Conservation (phyloP, 1,284 basidiomycete genomes). For the Wallemia hederae region DNA sequence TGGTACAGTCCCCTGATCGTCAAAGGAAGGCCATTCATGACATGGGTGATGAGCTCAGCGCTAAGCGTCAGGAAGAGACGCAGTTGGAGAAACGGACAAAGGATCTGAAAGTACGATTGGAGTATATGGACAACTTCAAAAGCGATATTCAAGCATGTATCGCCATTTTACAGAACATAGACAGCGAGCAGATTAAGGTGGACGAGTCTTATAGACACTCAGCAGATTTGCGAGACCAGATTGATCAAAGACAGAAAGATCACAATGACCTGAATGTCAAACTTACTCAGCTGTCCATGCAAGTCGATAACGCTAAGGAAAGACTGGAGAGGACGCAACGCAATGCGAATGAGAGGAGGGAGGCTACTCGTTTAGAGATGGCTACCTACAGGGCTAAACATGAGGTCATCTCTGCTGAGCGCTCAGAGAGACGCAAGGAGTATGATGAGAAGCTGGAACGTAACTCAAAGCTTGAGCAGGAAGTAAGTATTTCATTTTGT, state of each 20-base stretch:
- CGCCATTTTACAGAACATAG: slow-evolving; percentile 10
- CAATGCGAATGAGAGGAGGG: slow-evolving; percentile 32
- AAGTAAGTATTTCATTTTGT: neutral
- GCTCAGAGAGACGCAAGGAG: neutral
- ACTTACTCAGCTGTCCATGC: slow-evolving; percentile 28
- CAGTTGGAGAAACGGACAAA: slow-evolving; percentile 36
- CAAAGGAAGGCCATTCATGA: slow-evolving; percentile 44
- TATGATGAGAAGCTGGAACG: neutral
- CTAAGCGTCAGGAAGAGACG: slow-evolving; percentile 25
- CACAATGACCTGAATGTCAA: neutral
- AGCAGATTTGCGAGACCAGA: neutral
- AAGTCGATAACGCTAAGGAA: slow-evolving; percentile 29
- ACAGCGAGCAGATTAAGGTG: slow-evolving; percentile 2
- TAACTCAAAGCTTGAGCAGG: neutral
- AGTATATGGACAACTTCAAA: slow-evolving; percentile 38
- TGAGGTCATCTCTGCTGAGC: slow-evolving; percentile 21
- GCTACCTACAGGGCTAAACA: slow-evolving; percentile 33
- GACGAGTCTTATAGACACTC: slow-evolving; percentile 1
- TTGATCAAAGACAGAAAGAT: slow-evolving; percentile 1
- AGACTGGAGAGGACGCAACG: slow-evolving; percentile 29
- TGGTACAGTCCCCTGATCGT: slow-evolving; percentile 62
- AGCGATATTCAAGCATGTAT: slow-evolving; percentile 17
- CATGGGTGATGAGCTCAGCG: slow-evolving; percentile 34
- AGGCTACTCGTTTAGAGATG: slow-evolving; percentile 36
- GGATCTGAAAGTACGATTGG: slow-evolving; percentile 42